phyloP scores from a whole-genome alignment of 192 early-diverging fungal species.

The Coemansia javaensis region DNA sequence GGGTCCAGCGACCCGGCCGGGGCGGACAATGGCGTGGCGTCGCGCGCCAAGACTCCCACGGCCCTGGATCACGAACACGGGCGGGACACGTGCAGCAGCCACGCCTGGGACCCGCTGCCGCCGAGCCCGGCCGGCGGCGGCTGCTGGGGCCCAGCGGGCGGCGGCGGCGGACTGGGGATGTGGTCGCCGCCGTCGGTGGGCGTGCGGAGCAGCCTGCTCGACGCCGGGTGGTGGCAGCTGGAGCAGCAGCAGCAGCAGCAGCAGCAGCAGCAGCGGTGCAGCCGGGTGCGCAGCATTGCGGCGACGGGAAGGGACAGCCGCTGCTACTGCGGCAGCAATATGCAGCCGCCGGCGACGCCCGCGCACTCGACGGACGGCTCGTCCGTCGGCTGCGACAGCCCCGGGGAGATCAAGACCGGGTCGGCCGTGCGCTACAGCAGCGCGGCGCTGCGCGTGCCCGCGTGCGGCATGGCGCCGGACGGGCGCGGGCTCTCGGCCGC shows the following conservation, averaged over 20 bases:
- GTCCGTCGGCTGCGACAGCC: constrained; percentile 3
- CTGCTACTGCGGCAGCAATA: background rate
- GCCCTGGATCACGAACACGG: no score
- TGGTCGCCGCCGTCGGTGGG: constrained; percentile 10
- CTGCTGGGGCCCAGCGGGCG: no score
- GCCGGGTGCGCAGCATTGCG: constrained; percentile 33
- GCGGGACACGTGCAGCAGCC: no score
- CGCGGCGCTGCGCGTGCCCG: background rate
- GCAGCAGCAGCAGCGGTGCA: constrained; percentile 1
- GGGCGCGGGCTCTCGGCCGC: background rate
- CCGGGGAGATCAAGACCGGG: background rate
- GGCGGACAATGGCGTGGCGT: background rate
- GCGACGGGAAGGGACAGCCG: constrained; percentile 29
- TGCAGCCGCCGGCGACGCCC: background rate
- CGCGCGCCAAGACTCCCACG: no score
- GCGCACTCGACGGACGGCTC: constrained; percentile 2
- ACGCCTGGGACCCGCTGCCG: no score
- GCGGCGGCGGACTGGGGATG: background rate
- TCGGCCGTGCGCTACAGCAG: constrained; percentile 2
- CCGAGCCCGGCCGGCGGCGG: no score
- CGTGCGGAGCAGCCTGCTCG: constrained; percentile 23
- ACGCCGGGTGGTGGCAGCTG: constrained; percentile 7
- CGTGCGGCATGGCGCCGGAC: background rate
- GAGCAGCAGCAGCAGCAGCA: constrained; percentile 7
- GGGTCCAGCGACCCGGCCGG: no score